A percentile compares a stretch with the other conserved stretches of the same genome.
phyloP scores from a whole-genome alignment of 345 rosid genomes.

The Psidium friedrichsthalianum region DNA sequence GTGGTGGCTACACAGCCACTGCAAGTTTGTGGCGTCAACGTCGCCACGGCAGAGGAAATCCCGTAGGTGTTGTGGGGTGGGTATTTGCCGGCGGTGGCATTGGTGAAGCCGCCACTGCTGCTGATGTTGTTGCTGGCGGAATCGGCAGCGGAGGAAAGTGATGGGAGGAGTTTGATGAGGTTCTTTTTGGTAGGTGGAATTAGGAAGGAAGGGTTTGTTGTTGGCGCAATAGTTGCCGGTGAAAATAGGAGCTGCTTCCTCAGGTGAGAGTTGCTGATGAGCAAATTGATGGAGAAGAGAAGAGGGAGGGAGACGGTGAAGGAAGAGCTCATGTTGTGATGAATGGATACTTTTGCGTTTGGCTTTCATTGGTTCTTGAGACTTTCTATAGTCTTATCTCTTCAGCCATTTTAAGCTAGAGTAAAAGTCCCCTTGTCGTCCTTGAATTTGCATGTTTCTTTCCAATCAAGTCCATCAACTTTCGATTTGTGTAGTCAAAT shows the following conservation, averaged over 20 bases:
- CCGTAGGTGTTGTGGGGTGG: background rate
- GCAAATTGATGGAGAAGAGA: background rate
- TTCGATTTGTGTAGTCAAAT: background rate
- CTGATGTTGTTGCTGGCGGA: background rate
- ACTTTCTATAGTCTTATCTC: too few relatives aligned
- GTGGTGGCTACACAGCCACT: background rate
- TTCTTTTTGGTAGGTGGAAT: background rate
- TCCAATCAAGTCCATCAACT: too few relatives aligned
- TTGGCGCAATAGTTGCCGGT: background rate
- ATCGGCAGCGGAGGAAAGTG: background rate
- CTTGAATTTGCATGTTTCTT: background rate
- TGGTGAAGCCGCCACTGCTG: background rate
- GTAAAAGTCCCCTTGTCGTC: background rate
- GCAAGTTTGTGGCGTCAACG: background rate
- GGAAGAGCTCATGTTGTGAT: background rate
- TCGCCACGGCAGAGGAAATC: background rate
- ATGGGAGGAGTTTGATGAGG: background rate
- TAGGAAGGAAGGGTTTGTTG: background rate
- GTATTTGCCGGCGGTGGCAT: background rate
- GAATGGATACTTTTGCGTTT: too few relatives aligned
- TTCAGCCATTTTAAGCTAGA: background rate
- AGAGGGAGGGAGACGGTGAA: background rate
- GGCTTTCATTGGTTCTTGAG: background rate
- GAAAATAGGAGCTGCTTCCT: background rate
- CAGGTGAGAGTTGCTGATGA: background rate